Evolutionary conservation across 192 early-diverging fungal species (phyloP).

Genomic region (Diversispora epigaea): DNA sequence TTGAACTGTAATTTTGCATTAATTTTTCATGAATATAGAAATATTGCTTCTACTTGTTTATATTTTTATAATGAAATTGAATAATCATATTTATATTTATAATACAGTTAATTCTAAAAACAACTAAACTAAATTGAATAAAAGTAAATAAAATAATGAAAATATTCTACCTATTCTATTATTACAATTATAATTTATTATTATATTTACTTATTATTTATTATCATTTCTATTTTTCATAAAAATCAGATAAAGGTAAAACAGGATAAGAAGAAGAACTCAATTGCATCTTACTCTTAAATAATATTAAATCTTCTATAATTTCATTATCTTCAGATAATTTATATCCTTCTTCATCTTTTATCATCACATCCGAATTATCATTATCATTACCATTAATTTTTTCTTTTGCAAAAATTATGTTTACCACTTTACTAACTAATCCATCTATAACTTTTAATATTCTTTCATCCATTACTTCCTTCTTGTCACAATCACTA

Average conservation of each 20-base stretch:
- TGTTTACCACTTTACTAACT: not conserved
- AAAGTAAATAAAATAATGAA: no score
- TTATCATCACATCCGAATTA: no score
- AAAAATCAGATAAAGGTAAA: not conserved
- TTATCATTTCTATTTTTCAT: not conserved
- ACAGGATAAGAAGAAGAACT: constrained; percentile 46
- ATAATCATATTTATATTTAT: no score
- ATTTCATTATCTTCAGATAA: constrained; percentile 42
- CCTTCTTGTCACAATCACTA: not conserved
- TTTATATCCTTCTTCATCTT: constrained; percentile 32
- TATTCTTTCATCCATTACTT: not conserved
- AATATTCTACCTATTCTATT: no score
- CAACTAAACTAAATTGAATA: no score
- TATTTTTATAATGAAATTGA: no score
- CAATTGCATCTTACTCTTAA: constrained; percentile 50
- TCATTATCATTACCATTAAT: not conserved
- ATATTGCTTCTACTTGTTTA: no score
- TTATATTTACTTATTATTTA: no score
- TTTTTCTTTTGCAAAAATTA: not conserved
- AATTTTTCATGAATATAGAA: no score
- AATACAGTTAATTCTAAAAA: no score
- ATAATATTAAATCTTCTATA: constrained; percentile 49
- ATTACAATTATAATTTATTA: no score
- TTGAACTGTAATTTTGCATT: no score
- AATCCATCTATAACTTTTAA: not conserved